These are phyloP conservation scores for Fusarium oxysporum DNA, from an alignment of 2,329 filamentous ascomycete genomes.

Conservation along the genomic window DNA sequence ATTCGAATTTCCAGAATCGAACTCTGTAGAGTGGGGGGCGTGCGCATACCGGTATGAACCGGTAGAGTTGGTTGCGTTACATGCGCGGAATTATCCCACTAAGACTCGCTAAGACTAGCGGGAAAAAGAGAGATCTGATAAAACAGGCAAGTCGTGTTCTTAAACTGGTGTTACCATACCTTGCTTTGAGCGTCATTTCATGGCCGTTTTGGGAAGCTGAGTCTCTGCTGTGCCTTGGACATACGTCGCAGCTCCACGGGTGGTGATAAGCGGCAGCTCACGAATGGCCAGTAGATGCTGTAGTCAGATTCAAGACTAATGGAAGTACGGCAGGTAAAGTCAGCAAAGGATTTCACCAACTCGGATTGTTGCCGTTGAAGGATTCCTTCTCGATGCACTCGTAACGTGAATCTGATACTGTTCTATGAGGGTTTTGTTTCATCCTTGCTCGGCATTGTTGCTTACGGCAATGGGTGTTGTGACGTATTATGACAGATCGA, in stretches of 20 bases:
- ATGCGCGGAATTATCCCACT: background rate
- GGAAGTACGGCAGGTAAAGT: background rate
- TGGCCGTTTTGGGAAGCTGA: background rate
- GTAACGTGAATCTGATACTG: background rate
- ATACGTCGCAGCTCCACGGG: background rate
- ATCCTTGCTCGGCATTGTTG: background rate
- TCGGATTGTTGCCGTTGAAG: background rate
- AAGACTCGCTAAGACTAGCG: background rate
- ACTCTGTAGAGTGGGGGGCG: background rate
- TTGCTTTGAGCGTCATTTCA: background rate
- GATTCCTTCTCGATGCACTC: background rate
- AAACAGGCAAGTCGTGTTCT: background rate
- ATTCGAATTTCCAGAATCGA: background rate
- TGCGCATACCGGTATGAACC: background rate
- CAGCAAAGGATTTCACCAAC: background rate
- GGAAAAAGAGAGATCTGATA: background rate
- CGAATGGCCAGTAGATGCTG: background rate
- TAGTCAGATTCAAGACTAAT: background rate
- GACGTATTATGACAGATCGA: background rate
- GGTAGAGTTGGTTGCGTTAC: background rate
- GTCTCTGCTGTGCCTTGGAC: background rate
- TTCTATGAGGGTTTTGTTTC: background rate
- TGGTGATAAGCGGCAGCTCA: background rate
- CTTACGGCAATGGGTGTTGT: background rate
- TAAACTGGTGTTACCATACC: background rate